phyloP scores from a whole-genome alignment of 2,329 filamentous ascomycete genomes.

The Sarocladiaceae sp. region DNA sequence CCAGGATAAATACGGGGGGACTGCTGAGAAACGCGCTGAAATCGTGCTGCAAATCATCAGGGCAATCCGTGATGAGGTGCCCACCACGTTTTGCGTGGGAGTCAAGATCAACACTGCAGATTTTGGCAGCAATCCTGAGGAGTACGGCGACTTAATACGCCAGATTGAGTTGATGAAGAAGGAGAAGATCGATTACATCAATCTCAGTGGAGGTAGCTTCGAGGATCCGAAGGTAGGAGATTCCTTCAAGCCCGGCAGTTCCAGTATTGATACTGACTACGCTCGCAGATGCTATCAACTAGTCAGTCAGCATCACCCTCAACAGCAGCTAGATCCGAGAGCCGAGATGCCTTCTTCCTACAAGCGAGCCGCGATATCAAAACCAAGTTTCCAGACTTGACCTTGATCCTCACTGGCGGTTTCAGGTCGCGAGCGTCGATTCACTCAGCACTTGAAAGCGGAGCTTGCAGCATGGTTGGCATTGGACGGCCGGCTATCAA shows the following conservation, averaged over 20 bases:
- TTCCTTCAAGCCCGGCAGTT: too few relatives aligned
- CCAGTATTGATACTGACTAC: too few relatives aligned
- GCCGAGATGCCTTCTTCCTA: slow-evolving; percentile 60
- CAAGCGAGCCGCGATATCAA: slow-evolving; percentile 49
- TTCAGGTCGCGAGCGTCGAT: slow-evolving; percentile 41
- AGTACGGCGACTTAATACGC: slow-evolving; percentile 48
- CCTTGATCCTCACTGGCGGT: slow-evolving; percentile 52
- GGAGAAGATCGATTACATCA: slow-evolving; percentile 56
- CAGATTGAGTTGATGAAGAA: slow-evolving; percentile 43
- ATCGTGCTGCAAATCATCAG: slow-evolving; percentile 41
- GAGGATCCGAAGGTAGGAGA: slow-evolving; percentile 40
- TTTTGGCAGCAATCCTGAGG: slow-evolving; percentile 44
- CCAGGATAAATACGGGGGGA: slow-evolving; percentile 43
- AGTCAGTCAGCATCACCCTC: too few relatives aligned
- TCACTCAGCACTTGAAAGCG: slow-evolving; percentile 23
- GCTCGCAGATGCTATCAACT: slow-evolving; percentile 16
- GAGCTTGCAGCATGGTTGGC: slow-evolving; percentile 27
- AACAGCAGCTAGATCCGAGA: too few relatives aligned
- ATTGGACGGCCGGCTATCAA: slow-evolving; percentile 25
- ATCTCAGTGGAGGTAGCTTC: slow-evolving; percentile 56
- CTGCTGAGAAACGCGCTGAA: slow-evolving; percentile 40
- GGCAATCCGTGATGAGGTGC: slow-evolving; percentile 27
- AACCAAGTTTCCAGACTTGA: slow-evolving; percentile 30
- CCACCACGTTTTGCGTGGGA: slow-evolving; percentile 38
- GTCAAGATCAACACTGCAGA: slow-evolving; percentile 59